phyloP scores from a whole-genome alignment of 2,329 filamentous ascomycete genomes.

The Lecanicillium sp. region DNA sequence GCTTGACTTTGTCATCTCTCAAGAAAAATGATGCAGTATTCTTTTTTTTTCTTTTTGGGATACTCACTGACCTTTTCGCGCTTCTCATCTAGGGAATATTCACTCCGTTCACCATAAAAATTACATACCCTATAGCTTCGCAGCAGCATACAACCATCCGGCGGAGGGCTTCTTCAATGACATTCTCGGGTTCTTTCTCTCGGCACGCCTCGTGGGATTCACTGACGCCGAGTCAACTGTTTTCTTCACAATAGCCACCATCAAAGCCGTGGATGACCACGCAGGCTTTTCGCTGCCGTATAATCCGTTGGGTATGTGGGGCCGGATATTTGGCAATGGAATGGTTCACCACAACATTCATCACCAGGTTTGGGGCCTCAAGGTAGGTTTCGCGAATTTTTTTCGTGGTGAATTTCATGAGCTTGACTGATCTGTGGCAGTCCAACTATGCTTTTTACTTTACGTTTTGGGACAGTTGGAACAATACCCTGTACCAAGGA shows the following conservation, averaged over 20 bases:
- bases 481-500: not conserved
- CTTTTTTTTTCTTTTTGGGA: not conserved
- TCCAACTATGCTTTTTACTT: not conserved
- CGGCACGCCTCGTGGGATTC: not conserved
- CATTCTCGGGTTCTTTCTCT: not conserved
- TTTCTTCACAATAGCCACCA: not conserved
- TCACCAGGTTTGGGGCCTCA: not conserved
- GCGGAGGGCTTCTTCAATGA: not conserved
- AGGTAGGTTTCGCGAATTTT: not conserved
- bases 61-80: not conserved
- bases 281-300: not conserved
- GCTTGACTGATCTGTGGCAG: not conserved
- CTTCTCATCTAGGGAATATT: slow-evolving; percentile 1
- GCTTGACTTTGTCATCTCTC: not conserved
- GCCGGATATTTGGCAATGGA: not conserved
- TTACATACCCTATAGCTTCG: slow-evolving; percentile 1
- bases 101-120: slow-evolving; percentile 1
- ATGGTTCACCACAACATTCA: slow-evolving; percentile 1
- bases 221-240: not conserved
- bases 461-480: not conserved
- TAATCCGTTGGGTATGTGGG: slow-evolving; percentile 1
- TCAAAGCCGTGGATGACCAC: not conserved
- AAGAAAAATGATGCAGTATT: not conserved
- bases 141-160: slow-evolving; percentile 1
- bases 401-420: not conserved